Conservation (phyloP, 2,329 filamentous ascomycete genomes). For the Stenocarpella maydis region DNA sequence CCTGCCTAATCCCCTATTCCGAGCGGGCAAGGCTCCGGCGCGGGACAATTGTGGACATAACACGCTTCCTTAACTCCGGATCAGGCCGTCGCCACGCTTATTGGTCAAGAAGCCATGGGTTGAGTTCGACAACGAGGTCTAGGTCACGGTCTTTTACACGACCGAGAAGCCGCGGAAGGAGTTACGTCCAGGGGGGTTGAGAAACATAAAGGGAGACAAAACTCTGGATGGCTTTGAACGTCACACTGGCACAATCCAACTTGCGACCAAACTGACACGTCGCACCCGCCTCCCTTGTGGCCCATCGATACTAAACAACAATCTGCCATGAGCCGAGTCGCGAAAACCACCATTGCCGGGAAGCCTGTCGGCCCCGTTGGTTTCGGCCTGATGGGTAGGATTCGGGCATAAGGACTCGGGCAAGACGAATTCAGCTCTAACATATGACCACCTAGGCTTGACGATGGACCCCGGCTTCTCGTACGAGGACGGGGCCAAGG, state of each 20-base stretch:
- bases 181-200: too few species aligned
- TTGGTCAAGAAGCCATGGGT: neutral
- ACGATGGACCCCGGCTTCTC: constrained; percentile 11
- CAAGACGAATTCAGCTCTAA: neutral
- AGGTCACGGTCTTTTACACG: too few species aligned
- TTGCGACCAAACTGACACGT: neutral
- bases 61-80: neutral
- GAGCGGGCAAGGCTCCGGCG: neutral
- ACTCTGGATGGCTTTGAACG: neutral
- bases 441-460: neutral
- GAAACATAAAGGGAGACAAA: neutral
- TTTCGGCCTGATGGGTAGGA: constrained; percentile 49
- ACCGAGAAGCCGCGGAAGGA: neutral
- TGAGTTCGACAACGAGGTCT: too few species aligned
- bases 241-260: neutral
- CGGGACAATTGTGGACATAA: neutral
- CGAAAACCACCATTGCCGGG: constrained; percentile 21
- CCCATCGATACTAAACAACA: too few species aligned
- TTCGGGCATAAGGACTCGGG: neutral
- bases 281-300: neutral
- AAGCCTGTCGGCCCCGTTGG: constrained; percentile 32
- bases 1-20: neutral
- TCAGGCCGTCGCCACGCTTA: neutral
- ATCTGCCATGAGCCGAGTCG: neutral
- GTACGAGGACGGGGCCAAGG: constrained; percentile 12